Conservation (phyloP, 139 green algal genomes). For the Haematococcus sp. region DNA sequence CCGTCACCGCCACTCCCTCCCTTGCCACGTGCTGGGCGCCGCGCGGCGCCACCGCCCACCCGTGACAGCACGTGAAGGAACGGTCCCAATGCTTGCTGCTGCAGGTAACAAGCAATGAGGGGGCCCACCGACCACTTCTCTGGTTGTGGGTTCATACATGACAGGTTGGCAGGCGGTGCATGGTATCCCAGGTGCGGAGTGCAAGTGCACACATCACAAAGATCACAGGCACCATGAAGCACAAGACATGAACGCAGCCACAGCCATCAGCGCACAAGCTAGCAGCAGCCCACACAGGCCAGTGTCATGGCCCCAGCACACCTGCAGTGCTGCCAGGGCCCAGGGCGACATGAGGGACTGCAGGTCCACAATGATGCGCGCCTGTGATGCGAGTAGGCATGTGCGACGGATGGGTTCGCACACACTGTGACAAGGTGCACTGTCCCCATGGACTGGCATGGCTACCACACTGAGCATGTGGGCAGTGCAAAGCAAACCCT, state of each 20-base stretch:
- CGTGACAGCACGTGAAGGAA: no score
- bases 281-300: neutral
- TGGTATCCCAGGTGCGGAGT: neutral
- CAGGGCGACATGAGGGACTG: constrained; percentile 7
- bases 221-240: no score
- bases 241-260: constrained; percentile 9
- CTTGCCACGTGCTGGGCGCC: no score
- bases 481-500: no score
- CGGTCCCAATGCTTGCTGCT: no score
- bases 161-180: neutral
- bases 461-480: no score
- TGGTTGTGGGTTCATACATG: neutral
- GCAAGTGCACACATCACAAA: neutral
- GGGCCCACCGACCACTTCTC: neutral
- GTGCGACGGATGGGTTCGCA: no score
- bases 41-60: no score
- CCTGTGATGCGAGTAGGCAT: neutral
- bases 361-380: constrained; percentile 13
- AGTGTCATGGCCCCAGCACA: neutral
- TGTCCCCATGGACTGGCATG: no score
- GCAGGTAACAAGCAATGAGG: no score
- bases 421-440: no score
- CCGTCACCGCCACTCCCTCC: no score
- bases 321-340: neutral
- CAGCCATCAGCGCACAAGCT: neutral